Percentiles rank a stretch among this genome's conserved stretches.
Conservation (phyloP, 768 basidiomycete species). For the Xerocomellus intermedius region DNA sequence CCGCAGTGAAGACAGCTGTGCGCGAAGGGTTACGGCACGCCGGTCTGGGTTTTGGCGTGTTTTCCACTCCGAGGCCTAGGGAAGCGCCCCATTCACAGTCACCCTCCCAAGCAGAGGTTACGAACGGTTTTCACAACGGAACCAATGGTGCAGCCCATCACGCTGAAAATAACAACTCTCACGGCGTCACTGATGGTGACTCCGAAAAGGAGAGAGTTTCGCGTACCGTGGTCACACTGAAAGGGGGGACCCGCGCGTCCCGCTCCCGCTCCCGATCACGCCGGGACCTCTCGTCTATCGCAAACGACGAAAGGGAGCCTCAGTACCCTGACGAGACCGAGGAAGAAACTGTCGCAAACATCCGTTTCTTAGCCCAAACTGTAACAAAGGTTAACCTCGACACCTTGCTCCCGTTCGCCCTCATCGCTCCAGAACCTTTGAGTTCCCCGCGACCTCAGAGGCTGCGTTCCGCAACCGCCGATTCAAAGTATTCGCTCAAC, state of each 20-base stretch:
- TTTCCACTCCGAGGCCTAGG: conserved; percentile 45
- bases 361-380: conserved; percentile 72
- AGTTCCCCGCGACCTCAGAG: conserved; percentile 36
- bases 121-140: conserved; percentile 25
- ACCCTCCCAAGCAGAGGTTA: conserved; percentile 15
- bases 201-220: conserved; percentile 55
- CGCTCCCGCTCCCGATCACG: conserved; percentile 76
- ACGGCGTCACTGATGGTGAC: conserved; percentile 38
- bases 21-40: conserved; percentile 62
- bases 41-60: conserved; percentile 75
- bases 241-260: conserved; percentile 37
- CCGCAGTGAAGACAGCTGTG: conserved; percentile 70
- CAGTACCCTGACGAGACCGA: conserved; percentile 55
- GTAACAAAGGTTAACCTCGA: conserved; percentile 61
- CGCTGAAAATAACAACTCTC: conserved; percentile 23
- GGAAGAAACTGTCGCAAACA: conserved; percentile 68
- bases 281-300: conserved; percentile 60
- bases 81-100: conserved; percentile 12
- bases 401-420: conserved; percentile 69
- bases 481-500: conserved; percentile 17
- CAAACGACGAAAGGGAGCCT: conserved; percentile 58
- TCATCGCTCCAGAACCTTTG: conserved; percentile 69
- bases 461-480: conserved; percentile 13
- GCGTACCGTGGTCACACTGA: conserved; percentile 75
- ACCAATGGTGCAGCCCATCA: conserved; percentile 31